Evolutionary conservation across 106 monocot species (phyloP).

Genomic region (Dendrobium huoshanense): DNA sequence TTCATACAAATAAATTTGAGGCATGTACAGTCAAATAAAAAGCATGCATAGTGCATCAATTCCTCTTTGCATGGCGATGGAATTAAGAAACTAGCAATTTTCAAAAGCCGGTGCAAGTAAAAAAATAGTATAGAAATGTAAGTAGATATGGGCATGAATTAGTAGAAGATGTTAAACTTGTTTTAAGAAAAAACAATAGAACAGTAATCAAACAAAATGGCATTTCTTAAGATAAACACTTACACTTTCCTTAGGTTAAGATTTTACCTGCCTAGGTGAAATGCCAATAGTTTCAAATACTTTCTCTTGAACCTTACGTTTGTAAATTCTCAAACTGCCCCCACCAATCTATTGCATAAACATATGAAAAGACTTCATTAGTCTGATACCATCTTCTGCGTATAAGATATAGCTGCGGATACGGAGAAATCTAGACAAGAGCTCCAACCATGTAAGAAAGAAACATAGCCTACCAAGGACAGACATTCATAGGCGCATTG

Average conservation of each 20-base stretch:
- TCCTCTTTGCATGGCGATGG: background rate
- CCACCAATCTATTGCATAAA: slow-evolving; percentile 77
- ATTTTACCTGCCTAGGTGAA: slow-evolving; percentile 53
- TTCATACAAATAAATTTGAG: background rate
- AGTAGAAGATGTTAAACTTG: background rate
- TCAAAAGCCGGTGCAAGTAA: background rate
- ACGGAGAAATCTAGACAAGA: background rate
- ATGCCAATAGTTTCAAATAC: slow-evolving; percentile 84
- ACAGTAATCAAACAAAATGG: background rate
- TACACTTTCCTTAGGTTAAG: background rate
- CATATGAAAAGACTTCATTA: background rate
- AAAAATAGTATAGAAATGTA: background rate
- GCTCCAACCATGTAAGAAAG: background rate
- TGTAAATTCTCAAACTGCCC: slow-evolving; percentile 96
- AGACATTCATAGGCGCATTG: background rate
- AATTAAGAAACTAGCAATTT: background rate
- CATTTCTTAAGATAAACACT: background rate
- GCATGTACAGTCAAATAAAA: background rate
- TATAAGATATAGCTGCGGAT: background rate
- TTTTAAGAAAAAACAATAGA: background rate
- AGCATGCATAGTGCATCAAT: background rate
- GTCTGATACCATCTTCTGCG: background rate
- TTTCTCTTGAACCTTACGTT: slow-evolving; percentile 91
- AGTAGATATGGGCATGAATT: background rate
- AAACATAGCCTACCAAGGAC: background rate